Percentiles rank a stretch among this genome's conserved stretches.
These are phyloP conservation scores for Boletus sp. DNA, from an alignment of 768 basidiomycete genomes.

Conservation along the genomic window DNA sequence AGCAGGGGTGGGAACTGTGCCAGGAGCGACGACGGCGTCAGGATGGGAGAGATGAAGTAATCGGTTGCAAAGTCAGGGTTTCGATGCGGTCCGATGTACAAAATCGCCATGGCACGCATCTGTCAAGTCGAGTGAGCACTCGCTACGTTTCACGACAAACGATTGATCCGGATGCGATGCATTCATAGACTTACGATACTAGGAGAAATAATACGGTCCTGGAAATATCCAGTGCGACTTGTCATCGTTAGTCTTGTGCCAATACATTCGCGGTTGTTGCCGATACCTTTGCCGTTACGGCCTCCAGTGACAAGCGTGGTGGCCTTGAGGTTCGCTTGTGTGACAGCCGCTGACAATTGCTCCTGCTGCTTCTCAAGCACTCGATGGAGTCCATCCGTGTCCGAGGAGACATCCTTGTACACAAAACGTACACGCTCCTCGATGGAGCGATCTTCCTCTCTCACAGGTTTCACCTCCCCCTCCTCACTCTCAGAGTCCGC, in stretches of 20 bases:
- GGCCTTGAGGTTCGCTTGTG: constrained; percentile 48
- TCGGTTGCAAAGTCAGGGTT: constrained; percentile 94
- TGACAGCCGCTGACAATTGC: constrained; percentile 48
- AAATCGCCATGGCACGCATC: constrained; percentile 99
- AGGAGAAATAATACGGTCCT: constrained; percentile 90
- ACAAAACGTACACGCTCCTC: constrained; percentile 67
- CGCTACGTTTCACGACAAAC: neutral
- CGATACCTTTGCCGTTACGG: constrained; percentile 27
- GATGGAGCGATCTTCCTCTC: constrained; percentile 74
- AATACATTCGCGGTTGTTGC: constrained; percentile 54
- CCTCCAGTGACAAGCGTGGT: constrained; percentile 33
- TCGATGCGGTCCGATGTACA: constrained; percentile 91
- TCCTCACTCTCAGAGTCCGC: constrained; percentile 53
- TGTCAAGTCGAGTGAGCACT: constrained; percentile 34
- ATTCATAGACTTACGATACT: constrained; percentile 72
- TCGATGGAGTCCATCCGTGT: constrained; percentile 11
- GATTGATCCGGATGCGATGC: constrained; percentile 4
- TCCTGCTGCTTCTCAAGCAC: constrained; percentile 48
- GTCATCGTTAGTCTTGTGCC: constrained; percentile 94
- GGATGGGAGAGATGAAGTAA: constrained; percentile 94
- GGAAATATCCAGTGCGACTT: constrained; percentile 88
- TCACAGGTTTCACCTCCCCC: constrained; percentile 43
- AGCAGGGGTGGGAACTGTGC: constrained; percentile 92
- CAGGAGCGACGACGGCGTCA: constrained; percentile 78
- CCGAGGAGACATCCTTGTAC: constrained; percentile 32